These are phyloP conservation scores for Thalassiosira delicatula DNA, from an alignment of 352 stramenopile species.

Conservation along the genomic window DNA sequence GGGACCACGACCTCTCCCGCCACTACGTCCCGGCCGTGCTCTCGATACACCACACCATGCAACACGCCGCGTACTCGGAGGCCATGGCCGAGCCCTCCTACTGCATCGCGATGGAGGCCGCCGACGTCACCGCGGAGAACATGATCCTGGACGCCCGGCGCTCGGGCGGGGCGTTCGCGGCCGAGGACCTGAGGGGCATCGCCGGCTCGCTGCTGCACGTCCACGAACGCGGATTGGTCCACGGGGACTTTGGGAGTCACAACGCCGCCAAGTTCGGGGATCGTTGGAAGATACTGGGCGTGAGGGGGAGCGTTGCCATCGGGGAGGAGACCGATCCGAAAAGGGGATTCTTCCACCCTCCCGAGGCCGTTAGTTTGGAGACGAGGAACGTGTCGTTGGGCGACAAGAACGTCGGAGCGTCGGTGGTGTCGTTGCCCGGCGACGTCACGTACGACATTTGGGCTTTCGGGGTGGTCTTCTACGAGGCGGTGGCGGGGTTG, in stretches of 20 bases:
- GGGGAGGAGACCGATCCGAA: conserved; percentile 74
- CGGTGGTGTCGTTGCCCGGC: conserved; percentile 74
- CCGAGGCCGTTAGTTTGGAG: conserved; percentile 81
- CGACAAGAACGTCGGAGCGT: conserved; percentile 78
- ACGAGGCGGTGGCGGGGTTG: conserved; percentile 80
- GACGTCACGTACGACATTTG: conserved; percentile 84
- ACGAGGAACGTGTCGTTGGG: conserved; percentile 71
- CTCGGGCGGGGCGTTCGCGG: conserved; percentile 68
- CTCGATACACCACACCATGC: conserved; percentile 84
- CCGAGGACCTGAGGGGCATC: conserved; percentile 81
- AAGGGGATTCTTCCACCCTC: conserved; percentile 84
- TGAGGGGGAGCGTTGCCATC: conserved; percentile 74
- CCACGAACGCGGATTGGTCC: conserved; percentile 83
- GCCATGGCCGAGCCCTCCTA: conserved; percentile 85
- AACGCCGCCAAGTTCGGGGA: conserved; percentile 84
- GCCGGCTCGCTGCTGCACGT: conserved; percentile 84
- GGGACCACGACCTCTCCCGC: conserved; percentile 81
- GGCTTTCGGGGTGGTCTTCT: conserved; percentile 82
- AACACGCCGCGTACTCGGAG: conserved; percentile 84
- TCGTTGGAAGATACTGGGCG: conserved; percentile 82
- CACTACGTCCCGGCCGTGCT: conserved; percentile 85
- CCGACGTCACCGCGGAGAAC: conserved; percentile 85
- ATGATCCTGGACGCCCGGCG: conserved; percentile 80
- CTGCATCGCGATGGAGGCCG: conserved; percentile 85
- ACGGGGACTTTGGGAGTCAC: conserved; percentile 85